phyloP scores from a whole-genome alignment of 208 protist species.

The Strigomonas galati region DNA sequence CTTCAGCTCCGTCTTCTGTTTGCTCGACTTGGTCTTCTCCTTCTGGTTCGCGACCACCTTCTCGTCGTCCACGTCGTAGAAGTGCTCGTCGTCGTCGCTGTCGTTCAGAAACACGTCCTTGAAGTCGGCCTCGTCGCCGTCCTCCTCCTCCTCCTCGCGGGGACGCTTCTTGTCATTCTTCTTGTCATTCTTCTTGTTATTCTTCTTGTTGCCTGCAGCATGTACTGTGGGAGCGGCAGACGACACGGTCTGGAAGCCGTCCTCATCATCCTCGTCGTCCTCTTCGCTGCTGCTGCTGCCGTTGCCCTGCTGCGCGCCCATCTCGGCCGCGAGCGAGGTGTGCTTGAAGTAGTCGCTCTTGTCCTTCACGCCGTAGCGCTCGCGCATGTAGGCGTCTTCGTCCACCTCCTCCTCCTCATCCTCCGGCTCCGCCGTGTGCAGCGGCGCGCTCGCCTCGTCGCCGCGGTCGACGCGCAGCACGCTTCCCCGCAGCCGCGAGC shows the following conservation, averaged over 20 bases:
- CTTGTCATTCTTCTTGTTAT: slow-evolving; percentile 8
- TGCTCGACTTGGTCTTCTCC: slow-evolving; percentile 7
- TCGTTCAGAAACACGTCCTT: slow-evolving; percentile 16
- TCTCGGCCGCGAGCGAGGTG: slow-evolving; percentile 62
- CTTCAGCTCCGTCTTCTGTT: slow-evolving; percentile 29
- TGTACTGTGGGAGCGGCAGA: slow-evolving; percentile 4
- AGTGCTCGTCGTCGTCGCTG: slow-evolving; percentile 66
- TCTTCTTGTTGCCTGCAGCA: slow-evolving; percentile 10
- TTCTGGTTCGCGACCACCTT: slow-evolving; percentile 14
- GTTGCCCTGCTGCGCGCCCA: slow-evolving; percentile 18
- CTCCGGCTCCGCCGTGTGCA: slow-evolving; percentile 20
- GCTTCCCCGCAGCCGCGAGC: slow-evolving; percentile 72
- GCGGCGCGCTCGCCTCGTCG: slow-evolving; percentile 67
- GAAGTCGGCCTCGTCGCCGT: slow-evolving; percentile 3
- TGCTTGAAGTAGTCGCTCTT: slow-evolving; percentile 81
- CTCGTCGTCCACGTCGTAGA: slow-evolving; percentile 64
- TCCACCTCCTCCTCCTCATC: slow-evolving; percentile 58
- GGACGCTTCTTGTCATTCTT: slow-evolving; percentile 11
- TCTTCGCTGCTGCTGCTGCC: slow-evolving; percentile 24
- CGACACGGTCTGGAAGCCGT: slow-evolving; percentile 7
- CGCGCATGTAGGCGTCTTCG: slow-evolving; percentile 71
- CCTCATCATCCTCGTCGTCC: slow-evolving; percentile 23
- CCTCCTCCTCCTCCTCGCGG: slow-evolving; percentile 17
- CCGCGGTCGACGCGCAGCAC: slow-evolving; percentile 84
- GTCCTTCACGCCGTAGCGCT: slow-evolving; percentile 69